phyloP scores from a whole-genome alignment of 306 rosid genomes.

The Quillaja saponaria region DNA sequence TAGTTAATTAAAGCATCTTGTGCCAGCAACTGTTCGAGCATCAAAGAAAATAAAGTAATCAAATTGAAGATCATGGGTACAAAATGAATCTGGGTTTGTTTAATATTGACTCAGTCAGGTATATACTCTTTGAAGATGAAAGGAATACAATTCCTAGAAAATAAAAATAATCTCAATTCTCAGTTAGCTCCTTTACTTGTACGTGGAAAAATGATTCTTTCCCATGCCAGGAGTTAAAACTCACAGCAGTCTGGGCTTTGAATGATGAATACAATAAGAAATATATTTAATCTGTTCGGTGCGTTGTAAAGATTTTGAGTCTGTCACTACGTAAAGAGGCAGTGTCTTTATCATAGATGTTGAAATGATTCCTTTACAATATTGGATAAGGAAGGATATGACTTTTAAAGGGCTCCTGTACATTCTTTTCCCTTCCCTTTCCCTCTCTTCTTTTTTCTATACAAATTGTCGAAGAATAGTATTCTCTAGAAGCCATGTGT shows the following conservation, averaged over 20 bases:
- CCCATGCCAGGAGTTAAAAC: constrained; percentile 4
- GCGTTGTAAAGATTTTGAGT: constrained; percentile 28
- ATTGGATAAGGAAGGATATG: constrained; percentile 23
- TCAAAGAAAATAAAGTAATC: not conserved
- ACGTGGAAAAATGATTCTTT: constrained; percentile 2
- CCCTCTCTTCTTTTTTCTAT: too few species aligned
- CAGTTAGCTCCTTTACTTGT: not conserved
- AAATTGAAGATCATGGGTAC: not conserved
- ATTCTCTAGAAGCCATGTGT: constrained; percentile 33
- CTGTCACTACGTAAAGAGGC: constrained; percentile 21
- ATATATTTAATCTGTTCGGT: constrained; percentile 19
- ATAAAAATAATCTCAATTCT: too few species aligned
- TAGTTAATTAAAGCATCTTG: not conserved
- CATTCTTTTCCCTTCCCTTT: constrained; percentile 22
- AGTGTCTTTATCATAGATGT: constrained; percentile 29
- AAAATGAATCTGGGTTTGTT: too few species aligned
- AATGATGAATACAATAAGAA: constrained; percentile 9
- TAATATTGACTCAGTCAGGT: too few species aligned
- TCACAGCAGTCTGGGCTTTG: not conserved
- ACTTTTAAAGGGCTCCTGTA: constrained; percentile 7
- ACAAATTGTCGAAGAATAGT: not conserved
- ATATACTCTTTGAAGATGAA: too few species aligned
- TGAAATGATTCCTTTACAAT: constrained; percentile 33
- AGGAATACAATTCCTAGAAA: too few species aligned
- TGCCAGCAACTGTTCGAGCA: not conserved